Evolutionary conservation across 441 rosid genomes (phyloP), one percentile per base, ranked within the genome.

Genomic region (Gossypium gossypioides): DNA sequence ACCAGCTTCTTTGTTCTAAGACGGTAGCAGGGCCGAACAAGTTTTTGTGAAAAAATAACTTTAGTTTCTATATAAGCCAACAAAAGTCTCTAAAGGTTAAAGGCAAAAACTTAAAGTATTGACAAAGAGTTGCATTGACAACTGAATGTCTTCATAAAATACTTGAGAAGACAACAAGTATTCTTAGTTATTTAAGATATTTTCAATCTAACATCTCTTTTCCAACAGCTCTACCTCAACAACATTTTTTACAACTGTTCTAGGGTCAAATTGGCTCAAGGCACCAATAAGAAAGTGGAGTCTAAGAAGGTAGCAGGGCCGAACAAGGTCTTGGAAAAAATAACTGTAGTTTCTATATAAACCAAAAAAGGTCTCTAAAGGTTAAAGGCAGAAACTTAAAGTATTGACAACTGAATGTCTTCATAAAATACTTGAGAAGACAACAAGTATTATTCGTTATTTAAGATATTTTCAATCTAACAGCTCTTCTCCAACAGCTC

Each of bases 191-290:
- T 24, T 24, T 48, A 16, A 66, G 12, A 22, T 65, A 66, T 21
- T 48, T 48, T 24, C 71, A 48, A 66, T 46, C 42, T n/a, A 32
- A 48, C 42, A 48, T n/a, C 42, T 48, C 42, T 48, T 65, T 66
- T 48, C 71, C 71, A 67, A 48, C 22, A 48, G 58, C 71, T 67
- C 24, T 67, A 67, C 58, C 58, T 48, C 44, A 46, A 67, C 3
- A 25, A 16, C 9, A 64, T 10, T n/a, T 48, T 1, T 50, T 25
- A 25, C 24, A 19, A 15, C 15, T 50, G 25, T 25, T 27, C 71
- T 29, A 50, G 58, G n/a, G 71, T 54, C 42, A 67, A 67, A 68
- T 25, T 1, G 46, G 46, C 71, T 27, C 46, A 27, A 68, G 6
- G 16, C 40, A 27, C 37, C 62, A 32, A 52, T 52, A 16, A 4